Conservation (phyloP, 768 basidiomycete genomes). For the Mycena sanguinolenta region DNA sequence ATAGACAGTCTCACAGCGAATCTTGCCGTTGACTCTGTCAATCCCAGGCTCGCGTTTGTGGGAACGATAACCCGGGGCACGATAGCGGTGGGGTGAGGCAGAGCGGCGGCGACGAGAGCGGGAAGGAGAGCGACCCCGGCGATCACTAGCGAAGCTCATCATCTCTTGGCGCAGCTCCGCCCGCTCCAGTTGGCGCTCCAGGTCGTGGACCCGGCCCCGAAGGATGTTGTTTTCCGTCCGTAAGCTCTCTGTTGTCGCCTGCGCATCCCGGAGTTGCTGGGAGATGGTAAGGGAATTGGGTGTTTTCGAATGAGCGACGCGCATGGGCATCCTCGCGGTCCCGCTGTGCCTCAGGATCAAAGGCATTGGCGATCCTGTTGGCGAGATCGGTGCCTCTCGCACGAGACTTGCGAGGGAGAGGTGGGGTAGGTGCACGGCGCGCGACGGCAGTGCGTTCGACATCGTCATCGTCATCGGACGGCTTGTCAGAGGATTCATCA, state of each 20-base stretch:
- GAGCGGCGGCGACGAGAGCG: not conserved
- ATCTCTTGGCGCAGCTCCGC: slow-evolving; percentile 32
- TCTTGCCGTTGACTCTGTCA: slow-evolving; percentile 11
- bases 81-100: not conserved
- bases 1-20: slow-evolving; percentile 23
- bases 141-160: slow-evolving; percentile 5
- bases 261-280: slow-evolving; percentile 23
- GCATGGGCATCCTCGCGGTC: slow-evolving; percentile 10
- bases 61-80: slow-evolving; percentile 9
- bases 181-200: slow-evolving; percentile 31
- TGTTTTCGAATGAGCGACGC: slow-evolving; percentile 16
- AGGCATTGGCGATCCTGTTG: slow-evolving; percentile 2
- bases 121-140: not conserved
- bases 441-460: not conserved
- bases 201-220: slow-evolving; percentile 20
- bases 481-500: too few species aligned
- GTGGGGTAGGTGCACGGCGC: not conserved
- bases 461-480: not conserved
- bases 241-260: slow-evolving; percentile 22
- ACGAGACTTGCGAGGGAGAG: slow-evolving; percentile 9
- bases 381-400: slow-evolving; percentile 6
- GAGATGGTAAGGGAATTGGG: slow-evolving; percentile 12
- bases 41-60: slow-evolving; percentile 8
- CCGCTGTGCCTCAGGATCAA: slow-evolving; percentile 1
- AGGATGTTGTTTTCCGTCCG: slow-evolving; percentile 27